Evolutionary conservation across 1,284 basidiomycete genomes (phyloP), one percentile per base, ranked within the genome.

Genomic region (Leccinum pachyderme): DNA sequence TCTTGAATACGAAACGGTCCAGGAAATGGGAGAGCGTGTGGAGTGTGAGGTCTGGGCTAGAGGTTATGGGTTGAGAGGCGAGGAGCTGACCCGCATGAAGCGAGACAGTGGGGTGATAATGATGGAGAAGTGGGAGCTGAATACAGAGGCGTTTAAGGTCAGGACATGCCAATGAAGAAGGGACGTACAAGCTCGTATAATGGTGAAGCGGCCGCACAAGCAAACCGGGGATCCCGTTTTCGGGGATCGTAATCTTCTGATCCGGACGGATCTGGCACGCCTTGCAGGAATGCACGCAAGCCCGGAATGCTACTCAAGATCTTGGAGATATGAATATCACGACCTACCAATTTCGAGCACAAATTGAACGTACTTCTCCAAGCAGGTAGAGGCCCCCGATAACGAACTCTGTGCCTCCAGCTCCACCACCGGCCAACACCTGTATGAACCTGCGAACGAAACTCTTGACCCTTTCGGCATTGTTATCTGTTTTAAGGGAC

Each of bases 21-120:
- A 96, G 79, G 80, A 97, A 96, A 64, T 93, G 93, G 2, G 92
- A 87, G 18, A 98, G 83, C 0, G 95, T 96, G 77, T 98, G 95
- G 55, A 95, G 85, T 9, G 91, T 88, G 52, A 99, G 87, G 70
- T 99, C 95, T 0, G 93, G 82, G 7, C 84, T 88, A 18, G 91
- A 89, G 0, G 91, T 92, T 32, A 98, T 74, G 0, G 85, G 83
- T 52, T 82, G 78, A 4, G 82, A 83, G 2, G 77, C 68, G 47
- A 98, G 78, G 5, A 99, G 83, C 68, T 95, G 90, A 7, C 80
- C 81, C 0, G 95, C 90, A 63, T 97, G 92, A 1, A 97, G 83
- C 0, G 91, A 84, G 18, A 99, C 81, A 0, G 94, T 86, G 0
- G 96, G 97, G 70, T 99, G 97, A 73, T 89, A 96, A 72, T 99